Conservation (phyloP, 1,284 basidiomycete genomes). For the Caloboletus inedulis region DNA sequence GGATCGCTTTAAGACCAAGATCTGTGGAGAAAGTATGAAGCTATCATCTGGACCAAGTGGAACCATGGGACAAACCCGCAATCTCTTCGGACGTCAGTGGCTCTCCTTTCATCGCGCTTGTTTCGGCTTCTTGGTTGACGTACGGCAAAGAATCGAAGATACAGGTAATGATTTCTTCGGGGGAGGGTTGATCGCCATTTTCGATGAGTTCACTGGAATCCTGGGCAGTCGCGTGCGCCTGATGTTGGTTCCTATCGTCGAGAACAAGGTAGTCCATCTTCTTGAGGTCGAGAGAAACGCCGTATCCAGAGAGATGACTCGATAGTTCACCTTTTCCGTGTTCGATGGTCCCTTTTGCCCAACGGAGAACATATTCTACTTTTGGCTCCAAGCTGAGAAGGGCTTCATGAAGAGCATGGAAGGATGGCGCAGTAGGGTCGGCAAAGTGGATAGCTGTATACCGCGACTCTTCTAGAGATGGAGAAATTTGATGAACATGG, state of each 20-base stretch:
- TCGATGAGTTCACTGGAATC: conserved; percentile 5
- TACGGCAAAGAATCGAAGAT: conserved; percentile 57
- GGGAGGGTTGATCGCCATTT: conserved; percentile 19
- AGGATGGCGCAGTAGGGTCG: conserved; percentile 54
- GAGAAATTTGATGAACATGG: conserved; percentile 55
- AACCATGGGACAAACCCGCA: conserved; percentile 37
- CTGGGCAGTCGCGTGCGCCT: background rate
- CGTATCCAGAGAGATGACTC: conserved; percentile 79
- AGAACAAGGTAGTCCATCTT: conserved; percentile 96
- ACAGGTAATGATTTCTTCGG: conserved; percentile 27
- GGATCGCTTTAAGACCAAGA: conserved; percentile 72
- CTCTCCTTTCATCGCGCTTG: conserved; percentile 37
- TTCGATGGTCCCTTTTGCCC: conserved; percentile 21
- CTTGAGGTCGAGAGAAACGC: conserved; percentile 90
- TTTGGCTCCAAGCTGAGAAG: conserved; percentile 50
- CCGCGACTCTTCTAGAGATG: conserved; percentile 41
- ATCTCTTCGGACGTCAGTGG: conserved; percentile 68
- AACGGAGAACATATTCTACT: conserved; percentile 73
- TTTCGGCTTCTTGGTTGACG: conserved; percentile 45
- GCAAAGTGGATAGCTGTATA: conserved; percentile 75
- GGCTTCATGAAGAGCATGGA: conserved; percentile 64
- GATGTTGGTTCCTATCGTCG: conserved; percentile 63
- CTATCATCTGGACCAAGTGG: background rate
- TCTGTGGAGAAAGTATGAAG: conserved; percentile 36
- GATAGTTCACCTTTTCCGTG: conserved; percentile 37